These are phyloP conservation scores for Acanthamoeba healyi DNA, from an alignment of 208 protist genomes.

Conservation along the genomic window DNA sequence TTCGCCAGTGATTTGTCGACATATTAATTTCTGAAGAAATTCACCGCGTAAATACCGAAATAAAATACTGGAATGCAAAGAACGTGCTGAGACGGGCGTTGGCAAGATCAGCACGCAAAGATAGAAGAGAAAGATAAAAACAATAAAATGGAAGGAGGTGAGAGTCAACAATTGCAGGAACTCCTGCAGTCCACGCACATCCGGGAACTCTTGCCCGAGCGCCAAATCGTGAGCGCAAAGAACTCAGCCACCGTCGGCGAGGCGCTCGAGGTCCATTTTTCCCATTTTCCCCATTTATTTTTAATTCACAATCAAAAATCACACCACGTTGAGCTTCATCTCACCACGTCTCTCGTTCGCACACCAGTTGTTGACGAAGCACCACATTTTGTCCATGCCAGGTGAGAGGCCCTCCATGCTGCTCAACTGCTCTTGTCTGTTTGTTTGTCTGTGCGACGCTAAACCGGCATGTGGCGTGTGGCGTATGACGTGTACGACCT, in stretches of 20 bases:
- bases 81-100: too few relatives aligned
- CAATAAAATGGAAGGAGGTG: not conserved
- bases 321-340: not conserved
- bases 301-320: not conserved
- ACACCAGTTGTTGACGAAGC: not conserved
- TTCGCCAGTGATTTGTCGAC: too few relatives aligned
- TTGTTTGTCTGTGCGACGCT: too few relatives aligned
- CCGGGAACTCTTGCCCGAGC: not conserved
- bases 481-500: not conserved
- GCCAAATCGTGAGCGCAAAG: not conserved
- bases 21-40: too few relatives aligned
- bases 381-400: constrained; percentile 10
- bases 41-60: too few relatives aligned
- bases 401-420: not conserved
- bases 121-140: too few relatives aligned
- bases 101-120: too few relatives aligned
- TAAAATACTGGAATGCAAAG: too few relatives aligned
- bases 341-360: not conserved
- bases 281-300: not conserved
- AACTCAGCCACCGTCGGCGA: not conserved
- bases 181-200: not conserved
- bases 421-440: not conserved
- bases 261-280: not conserved
- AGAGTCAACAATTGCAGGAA: not conserved
- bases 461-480: too few relatives aligned